A percentile compares a stretch with the other conserved stretches of the same genome.
Conservation (phyloP, 225 moss, liverwort and hornwort genomes). For the Physcomitrellopsis africana region DNA sequence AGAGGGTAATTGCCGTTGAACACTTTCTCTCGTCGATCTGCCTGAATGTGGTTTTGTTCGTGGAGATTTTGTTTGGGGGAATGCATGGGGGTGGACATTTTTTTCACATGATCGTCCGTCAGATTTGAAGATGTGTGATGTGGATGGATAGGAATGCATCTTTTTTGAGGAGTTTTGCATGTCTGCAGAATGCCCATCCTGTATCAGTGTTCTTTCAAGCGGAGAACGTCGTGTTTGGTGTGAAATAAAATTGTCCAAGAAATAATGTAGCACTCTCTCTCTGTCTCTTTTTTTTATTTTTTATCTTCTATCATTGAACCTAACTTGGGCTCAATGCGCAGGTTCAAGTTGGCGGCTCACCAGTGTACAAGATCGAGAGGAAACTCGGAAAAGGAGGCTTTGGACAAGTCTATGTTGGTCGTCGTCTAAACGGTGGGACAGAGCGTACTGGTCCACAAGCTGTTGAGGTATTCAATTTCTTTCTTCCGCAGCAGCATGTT, state of each 20-base stretch:
- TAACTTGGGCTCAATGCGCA: slow-evolving; percentile 26
- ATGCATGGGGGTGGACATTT: background rate
- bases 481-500: background rate
- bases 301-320: background rate
- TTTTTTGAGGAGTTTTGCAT: background rate
- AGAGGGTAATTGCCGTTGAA: slow-evolving; percentile 69
- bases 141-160: background rate
- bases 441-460: slow-evolving; percentile 95
- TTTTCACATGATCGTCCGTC: background rate
- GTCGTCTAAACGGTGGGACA: slow-evolving; percentile 75
- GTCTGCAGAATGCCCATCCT: background rate
- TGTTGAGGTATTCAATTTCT: slow-evolving; percentile 61
- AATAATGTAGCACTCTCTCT: background rate
- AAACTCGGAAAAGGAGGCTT: slow-evolving; percentile 99
- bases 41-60: background rate
- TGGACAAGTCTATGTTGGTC: slow-evolving; percentile 98
- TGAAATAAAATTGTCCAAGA: background rate
- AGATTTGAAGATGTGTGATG: slow-evolving; percentile 1
- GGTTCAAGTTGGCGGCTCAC: slow-evolving; percentile 99
- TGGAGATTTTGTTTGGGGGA: background rate
- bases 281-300: background rate
- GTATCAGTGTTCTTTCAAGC: background rate
- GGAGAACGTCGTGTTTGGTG: background rate
- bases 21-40: background rate
- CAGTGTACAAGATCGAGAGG: slow-evolving; percentile 99